phyloP scores from a whole-genome alignment of 805 yeast species.

The Blastobotrys attinorum region DNA sequence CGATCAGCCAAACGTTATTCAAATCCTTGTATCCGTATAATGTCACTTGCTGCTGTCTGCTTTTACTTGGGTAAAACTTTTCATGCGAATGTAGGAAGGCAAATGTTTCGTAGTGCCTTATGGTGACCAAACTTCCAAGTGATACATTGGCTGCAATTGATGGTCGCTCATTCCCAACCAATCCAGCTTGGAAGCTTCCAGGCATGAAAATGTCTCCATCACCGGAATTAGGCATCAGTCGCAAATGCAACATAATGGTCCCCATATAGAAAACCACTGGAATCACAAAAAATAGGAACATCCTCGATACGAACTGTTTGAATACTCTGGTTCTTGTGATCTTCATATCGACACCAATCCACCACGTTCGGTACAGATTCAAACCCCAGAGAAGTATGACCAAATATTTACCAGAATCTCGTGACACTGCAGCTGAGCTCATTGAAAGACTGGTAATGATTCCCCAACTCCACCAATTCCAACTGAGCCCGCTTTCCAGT shows the following conservation, averaged over 20 bases:
- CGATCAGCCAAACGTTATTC: slow-evolving; percentile 62
- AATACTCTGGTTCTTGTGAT: slow-evolving; percentile 29
- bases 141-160: slow-evolving; percentile 44
- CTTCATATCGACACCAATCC: slow-evolving; percentile 46
- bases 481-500: slow-evolving; percentile 29
- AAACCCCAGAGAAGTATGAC: slow-evolving; percentile 41
- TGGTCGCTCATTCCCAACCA: slow-evolving; percentile 27
- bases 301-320: slow-evolving; percentile 29
- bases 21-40: slow-evolving; percentile 45
- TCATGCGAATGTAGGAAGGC: slow-evolving; percentile 64
- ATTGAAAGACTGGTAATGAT: slow-evolving; percentile 31
- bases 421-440: slow-evolving; percentile 43
- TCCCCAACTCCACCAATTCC: slow-evolving; percentile 38
- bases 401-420: slow-evolving; percentile 49
- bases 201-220: slow-evolving; percentile 44
- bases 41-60: slow-evolving; percentile 62
- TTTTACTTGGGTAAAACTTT: slow-evolving; percentile 43
- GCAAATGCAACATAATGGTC: slow-evolving; percentile 41
- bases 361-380: slow-evolving; percentile 43
- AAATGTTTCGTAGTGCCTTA: slow-evolving; percentile 55
- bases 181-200: slow-evolving; percentile 46
- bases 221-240: slow-evolving; percentile 29
- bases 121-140: slow-evolving; percentile 55
- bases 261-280: slow-evolving; percentile 45
- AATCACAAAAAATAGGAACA: slow-evolving; percentile 32